Conservation (phyloP, 2,329 filamentous ascomycete genomes). For the Fusarium redolens region DNA sequence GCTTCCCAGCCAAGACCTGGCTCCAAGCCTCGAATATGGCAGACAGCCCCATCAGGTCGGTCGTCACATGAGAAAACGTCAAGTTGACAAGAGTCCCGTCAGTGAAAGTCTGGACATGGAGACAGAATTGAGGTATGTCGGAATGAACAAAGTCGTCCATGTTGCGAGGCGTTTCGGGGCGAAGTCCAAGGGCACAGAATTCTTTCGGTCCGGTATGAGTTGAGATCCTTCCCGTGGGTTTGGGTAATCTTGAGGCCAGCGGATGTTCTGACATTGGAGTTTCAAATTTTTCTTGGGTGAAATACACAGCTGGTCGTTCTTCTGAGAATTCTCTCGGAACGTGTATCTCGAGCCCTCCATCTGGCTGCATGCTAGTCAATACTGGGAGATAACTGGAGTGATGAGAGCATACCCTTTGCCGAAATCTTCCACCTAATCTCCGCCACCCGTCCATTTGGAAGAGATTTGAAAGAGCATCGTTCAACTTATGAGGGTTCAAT, state of each 20-base stretch:
- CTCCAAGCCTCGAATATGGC: slow-evolving; percentile 23
- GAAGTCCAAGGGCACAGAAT: slow-evolving; percentile 13
- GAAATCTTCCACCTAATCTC: slow-evolving; percentile 20
- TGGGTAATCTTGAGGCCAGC: slow-evolving; percentile 10
- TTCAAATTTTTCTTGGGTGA: neutral
- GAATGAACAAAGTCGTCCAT: slow-evolving; percentile 15
- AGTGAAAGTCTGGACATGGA: slow-evolving; percentile 20
- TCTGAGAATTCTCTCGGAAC: neutral
- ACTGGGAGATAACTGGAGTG: fast-evolving
- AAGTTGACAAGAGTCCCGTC: slow-evolving; percentile 23
- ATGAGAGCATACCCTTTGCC: neutral
- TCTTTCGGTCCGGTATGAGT: slow-evolving; percentile 14
- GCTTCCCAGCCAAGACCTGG: slow-evolving; percentile 1
- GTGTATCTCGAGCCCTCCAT: slow-evolving; percentile 13
- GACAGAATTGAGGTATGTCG: slow-evolving; percentile 17
- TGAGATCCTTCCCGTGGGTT: neutral
- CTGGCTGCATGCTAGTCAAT: neutral
- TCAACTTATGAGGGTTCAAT: slow-evolving; percentile 3
- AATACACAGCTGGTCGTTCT: slow-evolving; percentile 1
- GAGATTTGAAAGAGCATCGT: neutral
- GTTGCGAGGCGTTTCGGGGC: slow-evolving; percentile 1
- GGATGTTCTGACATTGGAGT: neutral
- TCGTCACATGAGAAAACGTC: slow-evolving; percentile 14
- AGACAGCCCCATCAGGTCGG: slow-evolving; percentile 17
- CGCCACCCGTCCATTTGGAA: slow-evolving; percentile 16